Evolutionary conservation across 2,329 filamentous ascomycete species (phyloP).

Genomic region (Cladosporium sp.): DNA sequence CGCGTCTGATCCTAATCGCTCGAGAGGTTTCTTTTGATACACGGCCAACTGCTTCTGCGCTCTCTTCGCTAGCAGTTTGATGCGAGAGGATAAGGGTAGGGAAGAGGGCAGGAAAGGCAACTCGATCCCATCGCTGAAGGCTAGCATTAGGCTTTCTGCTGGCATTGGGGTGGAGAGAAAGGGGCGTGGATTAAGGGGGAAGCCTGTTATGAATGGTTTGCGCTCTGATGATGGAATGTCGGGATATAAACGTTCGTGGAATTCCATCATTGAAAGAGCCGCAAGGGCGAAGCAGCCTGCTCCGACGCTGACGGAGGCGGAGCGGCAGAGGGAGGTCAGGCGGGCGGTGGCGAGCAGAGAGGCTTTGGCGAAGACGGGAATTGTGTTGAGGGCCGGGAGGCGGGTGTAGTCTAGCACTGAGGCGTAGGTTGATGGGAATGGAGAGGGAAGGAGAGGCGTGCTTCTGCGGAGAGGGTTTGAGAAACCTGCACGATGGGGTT

Average conservation of each 20-base stretch:
- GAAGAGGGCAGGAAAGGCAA: slow-evolving; percentile 39
- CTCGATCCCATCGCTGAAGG: slow-evolving; percentile 44
- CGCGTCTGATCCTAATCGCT: slow-evolving; percentile 15
- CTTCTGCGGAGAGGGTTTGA: slow-evolving; percentile 34
- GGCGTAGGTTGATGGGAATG: slow-evolving; percentile 31
- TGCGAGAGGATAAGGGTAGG: slow-evolving; percentile 34
- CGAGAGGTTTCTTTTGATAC: slow-evolving; percentile 46
- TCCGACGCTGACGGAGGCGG: slow-evolving; percentile 37
- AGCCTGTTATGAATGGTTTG: slow-evolving; percentile 41
- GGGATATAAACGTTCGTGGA: slow-evolving; percentile 35
- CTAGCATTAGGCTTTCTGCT: slow-evolving; percentile 44
- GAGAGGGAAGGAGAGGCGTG: slow-evolving; percentile 13
- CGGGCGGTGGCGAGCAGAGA: slow-evolving; percentile 30
- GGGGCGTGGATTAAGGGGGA: slow-evolving; percentile 44
- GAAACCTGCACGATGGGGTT: slow-evolving; percentile 37
- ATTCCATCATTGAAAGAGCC: slow-evolving; percentile 44
- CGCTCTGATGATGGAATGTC: slow-evolving; percentile 26
- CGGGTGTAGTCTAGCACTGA: slow-evolving; percentile 37
- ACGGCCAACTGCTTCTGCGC: slow-evolving; percentile 41
- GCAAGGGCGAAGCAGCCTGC: slow-evolving; percentile 45
- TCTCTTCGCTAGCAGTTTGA: slow-evolving; percentile 36
- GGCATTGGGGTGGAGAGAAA: slow-evolving; percentile 36
- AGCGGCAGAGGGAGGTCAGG: slow-evolving; percentile 37
- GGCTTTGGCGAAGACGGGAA: slow-evolving; percentile 31
- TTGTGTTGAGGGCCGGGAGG: slow-evolving; percentile 36